Base-by-base conservation (phyloP, 148 eudicot genomes). In the Camellia japonica region DNA sequence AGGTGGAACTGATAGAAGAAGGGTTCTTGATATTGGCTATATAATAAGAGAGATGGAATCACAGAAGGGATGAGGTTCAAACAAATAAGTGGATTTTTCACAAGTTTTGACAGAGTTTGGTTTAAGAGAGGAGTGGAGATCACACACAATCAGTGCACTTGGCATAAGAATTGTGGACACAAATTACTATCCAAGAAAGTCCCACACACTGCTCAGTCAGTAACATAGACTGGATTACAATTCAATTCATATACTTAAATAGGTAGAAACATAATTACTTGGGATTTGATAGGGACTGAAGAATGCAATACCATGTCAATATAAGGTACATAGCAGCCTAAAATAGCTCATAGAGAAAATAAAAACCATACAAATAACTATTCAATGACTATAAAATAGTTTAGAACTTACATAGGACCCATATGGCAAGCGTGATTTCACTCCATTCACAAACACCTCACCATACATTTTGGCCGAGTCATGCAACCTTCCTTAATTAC, bases 401-500 rank as follows among this genome's bases (percentile, higher is more conserved):
- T 38, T 3, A 73, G 59, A 43, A 89, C 97, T 91, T 86, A 96
- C 99, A 87, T 92, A 96, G 67, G 98, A 91, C 62, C 97, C 99
- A 86, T 95, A 93, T 68, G 91, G 93, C 85, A 96, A 82, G 82
- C 80, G 63, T 59, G 92, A 84, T 83, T 90, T 96, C 68, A 87
- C 85, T 52, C 99, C 98, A 81, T 96, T 96, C 77, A 96, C 91
- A 83, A 92, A 91, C 73, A 96, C 88, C 76, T 96, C 98, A 10
- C 99, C 98, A 49, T 90, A 92, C 84, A 80, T 85, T 90, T 90
- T 93, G 71, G 93, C 93, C 54, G 94, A 86, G 87, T 81, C 88
- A 78, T 91, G 94, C 87, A 92, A 81, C 86, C 97, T 92, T 83
- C 99, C 98, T 96, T 80, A 80, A 91, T 52, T 54, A 68, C 38